Conservation (phyloP, 352 stramenopile genomes). For the Pythium dissotocum region DNA sequence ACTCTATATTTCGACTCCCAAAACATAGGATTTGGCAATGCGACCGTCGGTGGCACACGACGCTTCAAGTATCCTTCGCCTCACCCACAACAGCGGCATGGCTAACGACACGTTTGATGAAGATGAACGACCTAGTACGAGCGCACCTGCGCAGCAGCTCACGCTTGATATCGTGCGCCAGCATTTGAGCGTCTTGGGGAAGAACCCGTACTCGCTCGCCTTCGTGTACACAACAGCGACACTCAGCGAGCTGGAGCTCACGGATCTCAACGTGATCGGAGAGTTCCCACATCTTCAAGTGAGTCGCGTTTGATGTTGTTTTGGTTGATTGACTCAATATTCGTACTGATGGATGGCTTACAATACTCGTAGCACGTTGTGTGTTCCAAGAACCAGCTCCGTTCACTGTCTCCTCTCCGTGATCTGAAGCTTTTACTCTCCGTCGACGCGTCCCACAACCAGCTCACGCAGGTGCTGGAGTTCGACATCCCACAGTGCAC, state of each 20-base stretch:
- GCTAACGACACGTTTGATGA: neutral
- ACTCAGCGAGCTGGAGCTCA: conserved; percentile 39
- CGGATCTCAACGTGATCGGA: conserved; percentile 40
- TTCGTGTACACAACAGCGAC: conserved; percentile 66
- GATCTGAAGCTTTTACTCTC: conserved; percentile 56
- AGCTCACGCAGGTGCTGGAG: conserved; percentile 60
- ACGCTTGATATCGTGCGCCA: conserved; percentile 36
- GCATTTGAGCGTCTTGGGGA: conserved; percentile 50
- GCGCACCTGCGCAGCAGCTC: conserved; percentile 7
- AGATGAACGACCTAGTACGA: neutral
- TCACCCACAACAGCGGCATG: neutral
- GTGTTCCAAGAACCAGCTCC: conserved; percentile 53
- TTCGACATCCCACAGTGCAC: conserved; percentile 65
- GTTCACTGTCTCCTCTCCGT: conserved; percentile 43
- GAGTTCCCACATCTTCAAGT: conserved; percentile 69
- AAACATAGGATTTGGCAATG: no score
- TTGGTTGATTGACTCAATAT: neutral
- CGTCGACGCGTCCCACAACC: conserved; percentile 58
- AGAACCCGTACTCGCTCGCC: conserved; percentile 62
- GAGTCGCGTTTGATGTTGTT: neutral
- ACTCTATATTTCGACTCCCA: no score
- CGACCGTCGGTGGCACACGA: neutral
- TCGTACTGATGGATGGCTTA: neutral
- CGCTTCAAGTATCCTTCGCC: neutral
- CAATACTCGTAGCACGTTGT: conserved; percentile 46